A percentile compares a stretch with the other conserved stretches of the same genome.
phyloP scores from a whole-genome alignment of 2,329 filamentous ascomycete species.

The Corniculantispora saksenae region DNA sequence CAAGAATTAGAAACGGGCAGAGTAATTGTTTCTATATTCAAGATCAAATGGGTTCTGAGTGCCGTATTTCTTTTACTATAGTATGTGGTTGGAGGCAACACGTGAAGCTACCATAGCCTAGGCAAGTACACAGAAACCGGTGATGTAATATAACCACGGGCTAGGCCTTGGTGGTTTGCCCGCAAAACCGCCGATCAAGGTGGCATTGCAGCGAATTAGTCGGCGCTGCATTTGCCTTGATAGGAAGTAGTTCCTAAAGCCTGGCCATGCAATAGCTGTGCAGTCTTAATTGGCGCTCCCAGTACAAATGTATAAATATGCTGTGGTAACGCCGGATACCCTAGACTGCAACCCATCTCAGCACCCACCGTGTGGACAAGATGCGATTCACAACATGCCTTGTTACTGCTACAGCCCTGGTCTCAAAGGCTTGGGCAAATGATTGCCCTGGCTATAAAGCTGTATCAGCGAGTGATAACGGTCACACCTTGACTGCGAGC shows the following conservation, averaged over 20 bases:
- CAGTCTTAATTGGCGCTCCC: not conserved
- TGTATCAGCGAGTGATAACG: not conserved
- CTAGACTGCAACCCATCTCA: no score
- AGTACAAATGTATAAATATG: not conserved
- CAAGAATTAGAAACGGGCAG: no score
- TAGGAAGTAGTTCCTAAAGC: not conserved
- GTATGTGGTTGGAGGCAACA: no score
- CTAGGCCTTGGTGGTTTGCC: not conserved
- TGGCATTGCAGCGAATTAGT: not conserved
- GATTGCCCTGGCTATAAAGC: slow-evolving; percentile 1
- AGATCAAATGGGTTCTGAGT: no score
- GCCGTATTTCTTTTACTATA: no score
- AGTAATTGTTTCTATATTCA: no score
- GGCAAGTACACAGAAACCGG: not conserved
- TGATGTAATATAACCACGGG: not conserved
- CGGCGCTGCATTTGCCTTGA: not conserved
- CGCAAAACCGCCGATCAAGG: not conserved
- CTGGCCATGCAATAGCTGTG: not conserved
- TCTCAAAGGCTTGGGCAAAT: not conserved
- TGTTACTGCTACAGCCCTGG: not conserved
- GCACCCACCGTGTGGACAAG: not conserved
- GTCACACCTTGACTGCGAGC: not conserved
- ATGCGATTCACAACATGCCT: not conserved
- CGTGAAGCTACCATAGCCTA: not conserved
- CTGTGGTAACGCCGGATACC: not conserved